Evolutionary conservation across 164 flowering plant species (phyloP).

Genomic region (Santalum album): DNA sequence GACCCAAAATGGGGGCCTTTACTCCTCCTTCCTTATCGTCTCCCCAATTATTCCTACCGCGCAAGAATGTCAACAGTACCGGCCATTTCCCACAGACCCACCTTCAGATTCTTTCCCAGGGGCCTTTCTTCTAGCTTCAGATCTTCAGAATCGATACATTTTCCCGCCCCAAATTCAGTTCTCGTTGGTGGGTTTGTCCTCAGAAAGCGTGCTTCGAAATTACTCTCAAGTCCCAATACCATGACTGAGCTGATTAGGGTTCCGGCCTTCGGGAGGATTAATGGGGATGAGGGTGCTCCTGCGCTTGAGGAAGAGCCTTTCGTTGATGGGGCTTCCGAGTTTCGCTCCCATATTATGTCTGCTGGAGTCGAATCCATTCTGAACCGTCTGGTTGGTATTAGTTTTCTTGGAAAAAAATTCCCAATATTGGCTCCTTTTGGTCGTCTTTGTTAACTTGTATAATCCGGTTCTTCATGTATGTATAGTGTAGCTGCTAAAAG

Average conservation of each 20-base stretch:
- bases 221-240: slow-evolving; percentile 4
- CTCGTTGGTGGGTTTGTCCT: slow-evolving; percentile 7
- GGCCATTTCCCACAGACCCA: slow-evolving; percentile 1
- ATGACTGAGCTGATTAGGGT: slow-evolving; percentile 21
- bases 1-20: no score
- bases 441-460: not conserved
- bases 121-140: not conserved
- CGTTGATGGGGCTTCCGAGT: slow-evolving; percentile 19
- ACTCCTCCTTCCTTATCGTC: no score
- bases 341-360: slow-evolving; percentile 5
- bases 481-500: no score
- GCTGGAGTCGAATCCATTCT: slow-evolving; percentile 38
- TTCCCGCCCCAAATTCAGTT: slow-evolving; percentile 7
- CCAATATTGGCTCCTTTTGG: not conserved
- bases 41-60: no score
- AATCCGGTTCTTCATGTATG: no score
- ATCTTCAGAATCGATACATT: slow-evolving; percentile 8
- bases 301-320: slow-evolving; percentile 32
- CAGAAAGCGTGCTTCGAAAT: not conserved
- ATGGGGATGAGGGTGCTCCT: slow-evolving; percentile 17
- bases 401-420: not conserved
- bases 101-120: slow-evolving; percentile 6
- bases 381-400: slow-evolving; percentile 50
- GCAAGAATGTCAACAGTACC: slow-evolving; percentile 6
- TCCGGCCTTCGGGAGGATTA: slow-evolving; percentile 11